Conservation (phyloP, 352 stramenopile species). For the Chrysophaeum taylorii region DNA sequence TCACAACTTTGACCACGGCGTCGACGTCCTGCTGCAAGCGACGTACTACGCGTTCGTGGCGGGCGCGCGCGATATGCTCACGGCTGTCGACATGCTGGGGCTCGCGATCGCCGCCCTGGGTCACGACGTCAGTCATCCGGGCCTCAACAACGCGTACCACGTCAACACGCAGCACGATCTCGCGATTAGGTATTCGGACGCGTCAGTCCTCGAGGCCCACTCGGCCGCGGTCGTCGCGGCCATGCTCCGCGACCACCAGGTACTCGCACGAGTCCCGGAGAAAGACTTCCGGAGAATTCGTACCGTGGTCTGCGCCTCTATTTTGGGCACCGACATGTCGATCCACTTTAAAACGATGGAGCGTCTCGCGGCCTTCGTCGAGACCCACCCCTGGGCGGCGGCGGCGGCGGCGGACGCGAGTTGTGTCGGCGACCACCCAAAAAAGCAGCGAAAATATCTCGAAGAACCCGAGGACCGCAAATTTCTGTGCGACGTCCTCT, state of each 20-base stretch:
- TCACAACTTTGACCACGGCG: constrained; percentile 54
- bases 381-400: background rate
- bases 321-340: constrained; percentile 41
- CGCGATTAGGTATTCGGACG: constrained; percentile 79
- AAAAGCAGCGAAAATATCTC: background rate
- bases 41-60: constrained; percentile 28
- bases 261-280: constrained; percentile 6
- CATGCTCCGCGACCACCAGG: constrained; percentile 10
- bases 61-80: background rate
- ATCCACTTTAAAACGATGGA: constrained; percentile 30
- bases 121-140: constrained; percentile 78
- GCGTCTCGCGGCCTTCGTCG: background rate
- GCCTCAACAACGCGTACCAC: constrained; percentile 76
- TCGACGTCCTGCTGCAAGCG: constrained; percentile 50
- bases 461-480: constrained; percentile 19
- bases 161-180: constrained; percentile 62
- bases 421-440: too few relatives aligned
- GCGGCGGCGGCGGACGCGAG: too few relatives aligned
- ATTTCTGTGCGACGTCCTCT: constrained; percentile 35
- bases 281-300: constrained; percentile 22
- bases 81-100: background rate
- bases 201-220: constrained; percentile 68
- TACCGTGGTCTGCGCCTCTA: constrained; percentile 26
- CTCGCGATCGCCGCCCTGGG: constrained; percentile 22
- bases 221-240: constrained; percentile 26